These are phyloP conservation scores for Thalia dealbata DNA, from an alignment of 176 grass and related monocot species.

Conservation along the genomic window DNA sequence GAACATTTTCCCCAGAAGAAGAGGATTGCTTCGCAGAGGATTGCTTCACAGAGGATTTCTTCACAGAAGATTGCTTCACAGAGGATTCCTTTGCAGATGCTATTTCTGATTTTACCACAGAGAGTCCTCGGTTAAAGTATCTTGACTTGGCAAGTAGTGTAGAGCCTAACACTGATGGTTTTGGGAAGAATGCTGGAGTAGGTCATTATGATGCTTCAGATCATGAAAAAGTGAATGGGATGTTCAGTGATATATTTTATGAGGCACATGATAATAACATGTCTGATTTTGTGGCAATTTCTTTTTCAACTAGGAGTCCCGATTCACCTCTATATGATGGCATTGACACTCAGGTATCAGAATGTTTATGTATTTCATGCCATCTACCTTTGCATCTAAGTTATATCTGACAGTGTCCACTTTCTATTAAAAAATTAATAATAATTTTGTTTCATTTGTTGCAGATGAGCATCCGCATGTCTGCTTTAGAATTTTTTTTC, in stretches of 20 bases:
- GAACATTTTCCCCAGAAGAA: constrained; percentile 48
- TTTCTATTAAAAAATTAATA: background rate
- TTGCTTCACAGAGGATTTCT: constrained; percentile 74
- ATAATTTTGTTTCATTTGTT: constrained; percentile 25
- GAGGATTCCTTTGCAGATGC: constrained; percentile 83
- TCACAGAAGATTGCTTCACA: constrained; percentile 65
- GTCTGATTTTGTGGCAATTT: constrained; percentile 79
- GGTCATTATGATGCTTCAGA: constrained; percentile 16
- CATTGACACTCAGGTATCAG: constrained; percentile 82
- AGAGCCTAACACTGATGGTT: constrained; percentile 13
- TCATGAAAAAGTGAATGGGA: constrained; percentile 33
- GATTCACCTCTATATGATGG: constrained; percentile 89
- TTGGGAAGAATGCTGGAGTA: constrained; percentile 16
- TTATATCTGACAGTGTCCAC: background rate
- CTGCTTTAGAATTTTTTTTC: constrained; percentile 79
- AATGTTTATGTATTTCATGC: constrained; percentile 6
- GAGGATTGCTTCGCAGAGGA: constrained; percentile 73
- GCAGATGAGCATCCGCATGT: constrained; percentile 97
- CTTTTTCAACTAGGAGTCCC: constrained; percentile 60
- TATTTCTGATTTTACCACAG: constrained; percentile 67
- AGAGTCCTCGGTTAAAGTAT: constrained; percentile 31
- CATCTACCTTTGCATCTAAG: background rate
- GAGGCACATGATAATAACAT: constrained; percentile 71
- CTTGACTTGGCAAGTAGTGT: constrained; percentile 28
- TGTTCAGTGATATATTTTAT: constrained; percentile 58